Evolutionary conservation across 352 stramenopile species (phyloP).

Genomic region (Globisporangium solare): DNA sequence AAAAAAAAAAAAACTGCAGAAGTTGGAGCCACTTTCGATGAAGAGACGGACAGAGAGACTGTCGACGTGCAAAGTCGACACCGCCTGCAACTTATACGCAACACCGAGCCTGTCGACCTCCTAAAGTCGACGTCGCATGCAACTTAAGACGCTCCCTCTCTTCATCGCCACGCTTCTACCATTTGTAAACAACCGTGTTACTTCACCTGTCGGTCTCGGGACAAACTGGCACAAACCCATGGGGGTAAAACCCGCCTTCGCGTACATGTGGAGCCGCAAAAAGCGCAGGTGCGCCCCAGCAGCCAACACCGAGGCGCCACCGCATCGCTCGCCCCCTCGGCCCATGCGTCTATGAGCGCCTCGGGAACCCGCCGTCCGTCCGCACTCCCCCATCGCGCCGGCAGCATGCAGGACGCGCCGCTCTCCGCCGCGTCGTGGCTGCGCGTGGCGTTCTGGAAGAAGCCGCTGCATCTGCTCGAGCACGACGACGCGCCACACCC

Average conservation of each 20-base stretch:
- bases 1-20: conserved; percentile 1
- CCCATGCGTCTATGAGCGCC: conserved; percentile 11
- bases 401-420: neutral
- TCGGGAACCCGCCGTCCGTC: conserved; percentile 1
- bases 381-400: neutral
- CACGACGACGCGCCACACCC: conserved; percentile 13
- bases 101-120: neutral
- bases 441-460: conserved; percentile 68
- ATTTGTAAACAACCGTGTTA: no score
- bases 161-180: no score
- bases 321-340: neutral
- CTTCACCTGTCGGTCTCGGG: neutral
- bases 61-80: neutral
- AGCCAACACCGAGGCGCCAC: neutral
- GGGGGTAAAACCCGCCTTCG: neutral
- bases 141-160: no score
- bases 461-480: conserved; percentile 48
- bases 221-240: neutral
- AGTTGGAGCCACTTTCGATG: neutral
- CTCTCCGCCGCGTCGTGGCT: conserved; percentile 14
- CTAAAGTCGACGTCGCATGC: neutral
- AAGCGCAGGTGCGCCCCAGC: neutral
- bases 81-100: no score
- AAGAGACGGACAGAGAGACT: neutral
- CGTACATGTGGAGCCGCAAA: neutral